Evolutionary conservation across 495 filamentous ascomycete genomes (phyloP), one percentile per base, ranked within the genome.

Genomic region (Neurospora sp.): DNA sequence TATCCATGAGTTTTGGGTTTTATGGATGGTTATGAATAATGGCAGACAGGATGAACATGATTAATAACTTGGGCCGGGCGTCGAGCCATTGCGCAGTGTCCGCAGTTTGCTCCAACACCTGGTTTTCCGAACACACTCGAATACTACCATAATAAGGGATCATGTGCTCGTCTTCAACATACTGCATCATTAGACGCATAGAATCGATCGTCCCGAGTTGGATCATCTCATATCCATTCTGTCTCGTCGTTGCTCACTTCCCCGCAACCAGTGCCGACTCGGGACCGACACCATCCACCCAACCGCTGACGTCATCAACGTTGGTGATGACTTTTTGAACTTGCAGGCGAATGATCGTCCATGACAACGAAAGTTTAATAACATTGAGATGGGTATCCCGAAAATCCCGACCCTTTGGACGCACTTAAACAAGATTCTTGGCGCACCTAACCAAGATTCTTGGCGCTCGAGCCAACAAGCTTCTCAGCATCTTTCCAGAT

Each of bases 21-120:
- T 39, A 72, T 70, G 71, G 65, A 37, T 41, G 44, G 22, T 69
- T n/a, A 69, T 69, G 68, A 38, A 69, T 69, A 38, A 69, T 69
- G 35, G 35, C 35, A 69, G 5, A 69, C 14, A 41, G 68, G 53
- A 65, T 65, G 53, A 65, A 65, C 53, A 65, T 65, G 14, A 65
- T 61, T 59, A 10, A 16, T 10, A 18, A 65, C 12, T 65, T 59
- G 48, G 48, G 14, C 20, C 20, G 10, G 20, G 48, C 9, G 48
- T 59, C 20, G 27, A 61, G 27, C 53, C 22, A 18, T 35, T 61
- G 6, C 53, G 27, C 53, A 16, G 53, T 35, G 53, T 61, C 14
- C 53, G 53, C 48, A 59, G 48, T 31, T n/a, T 20, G 44, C n/a
- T 48, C 44, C 7, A 48, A 48, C n/a, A 3, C 44, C 4, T 53